phyloP scores from a whole-genome alignment of 129 eudicot species.

The Arctium minus region DNA sequence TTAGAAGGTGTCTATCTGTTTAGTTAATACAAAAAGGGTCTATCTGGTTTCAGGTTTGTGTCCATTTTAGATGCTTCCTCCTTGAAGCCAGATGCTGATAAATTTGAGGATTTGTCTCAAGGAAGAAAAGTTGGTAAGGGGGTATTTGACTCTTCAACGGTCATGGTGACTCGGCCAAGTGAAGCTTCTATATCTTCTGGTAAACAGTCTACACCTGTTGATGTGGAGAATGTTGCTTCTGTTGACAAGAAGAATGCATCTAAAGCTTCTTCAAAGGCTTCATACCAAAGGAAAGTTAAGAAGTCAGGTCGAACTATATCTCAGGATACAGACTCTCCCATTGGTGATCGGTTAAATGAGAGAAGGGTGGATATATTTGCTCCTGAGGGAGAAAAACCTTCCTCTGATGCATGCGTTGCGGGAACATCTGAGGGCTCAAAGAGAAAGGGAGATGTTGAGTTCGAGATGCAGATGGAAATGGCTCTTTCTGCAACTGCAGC shows the following conservation, averaged over 20 bases:
- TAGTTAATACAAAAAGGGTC: not conserved
- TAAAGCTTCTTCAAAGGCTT: conserved; percentile 34
- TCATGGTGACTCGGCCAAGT: conserved; percentile 69
- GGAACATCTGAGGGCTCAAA: conserved; percentile 38
- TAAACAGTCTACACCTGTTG: conserved; percentile 24
- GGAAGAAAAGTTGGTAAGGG: conserved; percentile 37
- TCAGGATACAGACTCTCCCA: conserved; percentile 17
- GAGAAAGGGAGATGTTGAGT: conserved; percentile 85
- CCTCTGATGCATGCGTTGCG: conserved; percentile 14
- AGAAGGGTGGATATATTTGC: conserved; percentile 25
- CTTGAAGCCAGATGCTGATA: conserved; percentile 68
- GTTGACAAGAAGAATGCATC: conserved; percentile 20
- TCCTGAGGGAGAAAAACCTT: conserved; percentile 19
- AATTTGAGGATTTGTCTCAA: conserved; percentile 34
- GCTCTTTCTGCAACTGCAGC: conserved; percentile 78
- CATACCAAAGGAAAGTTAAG: conserved; percentile 19
- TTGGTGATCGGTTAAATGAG: conserved; percentile 34
- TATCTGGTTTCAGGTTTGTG: conserved; percentile 61
- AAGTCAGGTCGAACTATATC: conserved; percentile 25
- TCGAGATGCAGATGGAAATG: conserved; percentile 86
- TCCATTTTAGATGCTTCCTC: conserved; percentile 75
- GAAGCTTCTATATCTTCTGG: conserved; percentile 37
- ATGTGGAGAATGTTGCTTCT: conserved; percentile 6
- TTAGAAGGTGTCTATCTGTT: not conserved
- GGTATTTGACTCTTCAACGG: conserved; percentile 66